Conservation (phyloP, 2,329 filamentous ascomycete species). For the Calcarisporium arbuscula region DNA sequence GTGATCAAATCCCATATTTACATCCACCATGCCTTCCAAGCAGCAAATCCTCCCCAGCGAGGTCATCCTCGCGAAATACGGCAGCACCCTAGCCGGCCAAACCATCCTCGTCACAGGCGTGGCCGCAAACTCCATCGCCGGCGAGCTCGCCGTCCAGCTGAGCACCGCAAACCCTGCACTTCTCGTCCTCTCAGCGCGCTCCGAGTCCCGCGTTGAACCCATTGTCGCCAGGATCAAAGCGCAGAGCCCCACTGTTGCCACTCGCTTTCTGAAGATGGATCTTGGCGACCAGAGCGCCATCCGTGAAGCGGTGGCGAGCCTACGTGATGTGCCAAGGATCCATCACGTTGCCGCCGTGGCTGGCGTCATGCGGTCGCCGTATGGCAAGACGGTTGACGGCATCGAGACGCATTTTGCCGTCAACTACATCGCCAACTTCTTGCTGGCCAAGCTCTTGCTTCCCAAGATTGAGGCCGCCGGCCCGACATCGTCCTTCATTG, state of each 20-base stretch:
- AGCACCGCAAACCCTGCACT: conserved; percentile 7
- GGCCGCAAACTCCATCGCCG: conserved; percentile 6
- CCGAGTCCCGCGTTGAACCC: conserved; percentile 1
- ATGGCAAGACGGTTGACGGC: conserved; percentile 11
- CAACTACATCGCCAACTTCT: conserved; percentile 47
- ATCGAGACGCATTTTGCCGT: conserved; percentile 38
- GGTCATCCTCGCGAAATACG: no score
- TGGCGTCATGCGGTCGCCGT: conserved; percentile 8
- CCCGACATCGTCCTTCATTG: conserved; percentile 6
- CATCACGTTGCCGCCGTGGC: conserved; percentile 9
- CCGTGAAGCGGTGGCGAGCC: conserved; percentile 2
- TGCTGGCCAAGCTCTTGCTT: conserved; percentile 42
- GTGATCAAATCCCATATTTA: no score
- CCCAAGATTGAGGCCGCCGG: conserved; percentile 14
- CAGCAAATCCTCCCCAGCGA: no score
- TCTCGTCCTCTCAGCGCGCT: conserved; percentile 6
- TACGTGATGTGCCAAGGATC: conserved; percentile 4
- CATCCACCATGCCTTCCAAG: no score
- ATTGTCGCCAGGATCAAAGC: background rate
- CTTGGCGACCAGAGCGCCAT: conserved; percentile 2
- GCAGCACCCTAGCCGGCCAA: no score
- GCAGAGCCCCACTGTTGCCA: conserved; percentile 1
- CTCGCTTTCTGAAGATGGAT: conserved; percentile 6
- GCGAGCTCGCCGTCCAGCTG: conserved; percentile 10
- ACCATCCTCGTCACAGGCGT: conserved; percentile 9